These are phyloP conservation scores for Trichomonascaceae sp. DNA, from an alignment of 1,139 yeast species.

Conservation along the genomic window DNA sequence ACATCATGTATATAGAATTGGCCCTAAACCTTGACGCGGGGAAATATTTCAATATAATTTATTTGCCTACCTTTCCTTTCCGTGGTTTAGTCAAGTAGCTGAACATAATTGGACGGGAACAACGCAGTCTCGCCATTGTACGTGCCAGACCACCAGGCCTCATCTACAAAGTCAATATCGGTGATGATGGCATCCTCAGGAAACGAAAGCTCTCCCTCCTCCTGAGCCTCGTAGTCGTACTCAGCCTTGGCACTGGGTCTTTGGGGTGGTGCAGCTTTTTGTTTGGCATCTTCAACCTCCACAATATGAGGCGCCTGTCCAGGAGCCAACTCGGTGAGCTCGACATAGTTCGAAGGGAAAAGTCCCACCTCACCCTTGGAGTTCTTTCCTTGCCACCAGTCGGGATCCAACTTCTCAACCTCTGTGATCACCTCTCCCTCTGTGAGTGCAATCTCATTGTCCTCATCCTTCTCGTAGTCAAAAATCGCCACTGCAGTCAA, in stretches of 20 bases:
- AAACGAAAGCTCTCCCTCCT: conserved; percentile 78
- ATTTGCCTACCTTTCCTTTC: no score
- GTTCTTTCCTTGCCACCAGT: conserved; percentile 75
- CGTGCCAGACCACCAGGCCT: conserved; percentile 96
- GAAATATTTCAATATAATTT: no score
- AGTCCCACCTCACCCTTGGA: conserved; percentile 50
- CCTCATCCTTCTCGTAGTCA: conserved; percentile 62
- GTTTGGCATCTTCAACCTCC: conserved; percentile 2
- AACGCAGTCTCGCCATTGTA: conserved; percentile 64
- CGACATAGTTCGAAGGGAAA: conserved; percentile 64
- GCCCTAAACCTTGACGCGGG: no score
- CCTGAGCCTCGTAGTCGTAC: conserved; percentile 78
- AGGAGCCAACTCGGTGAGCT: conserved; percentile 25
- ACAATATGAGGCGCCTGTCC: conserved; percentile 13
- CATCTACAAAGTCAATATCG: conserved; percentile 80
- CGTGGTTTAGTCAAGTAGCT: conserved; percentile 26
- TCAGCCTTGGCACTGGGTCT: conserved; percentile 66
- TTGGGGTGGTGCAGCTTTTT: conserved; percentile 21
- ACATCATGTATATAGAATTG: no score
- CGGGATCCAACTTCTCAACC: conserved; percentile 58
- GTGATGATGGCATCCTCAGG: conserved; percentile 70
- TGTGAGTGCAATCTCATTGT: conserved; percentile 51
- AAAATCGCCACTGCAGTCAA: conserved; percentile 43
- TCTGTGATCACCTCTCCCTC: conserved; percentile 58
- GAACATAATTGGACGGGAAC: conserved; percentile 85